Evolutionary conservation across 805 yeast species (phyloP), one percentile per base, ranked within the genome.

Genomic region (Ogataea trehalophila): DNA sequence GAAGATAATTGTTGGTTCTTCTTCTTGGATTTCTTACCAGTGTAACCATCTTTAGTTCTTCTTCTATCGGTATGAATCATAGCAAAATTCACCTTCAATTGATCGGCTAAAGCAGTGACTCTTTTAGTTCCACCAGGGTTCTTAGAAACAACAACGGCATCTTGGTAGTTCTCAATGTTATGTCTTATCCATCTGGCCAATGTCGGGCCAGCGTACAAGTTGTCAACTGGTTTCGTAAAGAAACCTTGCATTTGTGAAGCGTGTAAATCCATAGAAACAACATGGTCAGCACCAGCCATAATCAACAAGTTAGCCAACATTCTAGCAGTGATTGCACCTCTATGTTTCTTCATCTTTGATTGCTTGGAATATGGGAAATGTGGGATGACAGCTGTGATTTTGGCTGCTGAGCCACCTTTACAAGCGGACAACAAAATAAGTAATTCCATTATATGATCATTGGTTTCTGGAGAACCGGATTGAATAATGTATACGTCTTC

Each of bases 201-300:
- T 37, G 96, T 87, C 42, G 99, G 99, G 2, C 96, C 97, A 26
- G 97, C 97, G 61, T 89, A 90, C 50, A 94, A 72, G 67, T 94
- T 94, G 68, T 94, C 99, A 26, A 94, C 99, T 0, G 99, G 99
- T 59, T 90, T 91, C 33, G 95, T 79, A 73, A 94, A 94, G 65
- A 94, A 94, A 14, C 99, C 99, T 73, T 94, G 99, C 99, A 94
- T 94, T 70, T 94, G 99, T 34, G 96, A 83, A 26, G 99, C 99
- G 59, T 81, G 87, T 56, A 94, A 73, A 64, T 94, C 99, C 97
- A 94, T 91, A 3, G 97, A 88, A 37, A 94, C 92, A 48, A 94
- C 95, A 68, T 94, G 99, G 69, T 94, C 98, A 23, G 98, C 99
- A 57, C 99, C 99, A 4, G 99, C 98, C 95, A 94, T 95, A 48